phyloP scores from a whole-genome alignment of 1,139 yeast species.

The Suhomyces bribrorum region DNA sequence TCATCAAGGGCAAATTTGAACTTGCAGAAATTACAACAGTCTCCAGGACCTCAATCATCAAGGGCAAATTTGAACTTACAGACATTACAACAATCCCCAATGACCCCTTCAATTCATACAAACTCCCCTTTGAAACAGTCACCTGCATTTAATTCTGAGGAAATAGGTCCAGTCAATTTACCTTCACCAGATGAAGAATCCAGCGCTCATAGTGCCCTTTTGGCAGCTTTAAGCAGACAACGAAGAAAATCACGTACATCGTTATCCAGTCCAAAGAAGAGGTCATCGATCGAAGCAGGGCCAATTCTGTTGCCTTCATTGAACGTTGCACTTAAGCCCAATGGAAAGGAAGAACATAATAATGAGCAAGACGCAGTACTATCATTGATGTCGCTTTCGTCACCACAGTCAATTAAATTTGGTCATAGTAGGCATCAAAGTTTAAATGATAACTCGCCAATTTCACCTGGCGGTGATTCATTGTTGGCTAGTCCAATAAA shows the following conservation, averaged over 20 bases:
- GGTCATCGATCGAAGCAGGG: conserved; percentile 8
- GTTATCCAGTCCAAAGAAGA: conserved; percentile 15
- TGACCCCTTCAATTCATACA: conserved; percentile 4
- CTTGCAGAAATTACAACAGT: conserved; percentile 32
- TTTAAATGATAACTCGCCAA: conserved; percentile 24
- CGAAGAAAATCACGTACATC: conserved; percentile 24
- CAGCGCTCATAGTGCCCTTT: conserved; percentile 47
- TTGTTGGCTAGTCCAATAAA: conserved; percentile 25
- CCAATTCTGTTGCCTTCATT: conserved; percentile 33
- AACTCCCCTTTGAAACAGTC: conserved; percentile 25
- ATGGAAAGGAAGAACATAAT: conserved; percentile 13
- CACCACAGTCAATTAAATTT: conserved; percentile 41
- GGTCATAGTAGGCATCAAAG: conserved; percentile 37
- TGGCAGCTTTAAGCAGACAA: conserved; percentile 42
- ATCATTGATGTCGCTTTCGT: conserved; percentile 47
- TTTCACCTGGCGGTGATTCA: conserved; percentile 22
- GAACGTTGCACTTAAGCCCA: conserved; percentile 24
- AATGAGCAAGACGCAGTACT: conserved; percentile 48
- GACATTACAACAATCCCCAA: conserved; percentile 35
- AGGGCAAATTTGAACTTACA: conserved; percentile 40
- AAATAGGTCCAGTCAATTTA: conserved; percentile 15
- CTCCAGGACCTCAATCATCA: conserved; percentile 3
- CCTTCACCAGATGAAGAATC: conserved; percentile 43
- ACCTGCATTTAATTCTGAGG: conserved; percentile 21
- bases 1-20: conserved; percentile 35